Percentiles rank a stretch among this genome's conserved stretches.
Evolutionary conservation across 441 rosid species (phyloP).

Genomic region (Erodium trifolium): DNA sequence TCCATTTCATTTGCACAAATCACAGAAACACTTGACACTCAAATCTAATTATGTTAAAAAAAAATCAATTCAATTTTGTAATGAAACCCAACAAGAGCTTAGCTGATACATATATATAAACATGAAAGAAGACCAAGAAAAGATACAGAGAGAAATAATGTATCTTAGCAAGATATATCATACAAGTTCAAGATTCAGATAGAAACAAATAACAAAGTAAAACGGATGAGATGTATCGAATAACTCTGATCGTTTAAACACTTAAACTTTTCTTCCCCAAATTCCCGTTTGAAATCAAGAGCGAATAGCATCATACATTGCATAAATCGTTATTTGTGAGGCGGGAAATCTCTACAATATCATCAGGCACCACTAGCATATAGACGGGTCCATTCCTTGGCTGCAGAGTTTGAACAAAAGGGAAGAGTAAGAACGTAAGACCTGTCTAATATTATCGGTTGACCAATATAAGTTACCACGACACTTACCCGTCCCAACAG

Average conservation of each 20-base stretch:
- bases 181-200: neutral
- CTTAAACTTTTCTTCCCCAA: constrained; percentile 18
- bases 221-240: neutral
- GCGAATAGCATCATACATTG: constrained; percentile 29
- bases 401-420: constrained; percentile 38
- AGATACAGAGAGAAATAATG: neutral
- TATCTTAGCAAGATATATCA: neutral
- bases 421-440: neutral
- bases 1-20: no score
- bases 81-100: neutral
- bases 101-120: neutral
- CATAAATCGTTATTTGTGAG: constrained; percentile 29
- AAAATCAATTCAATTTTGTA: no score
- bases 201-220: no score
- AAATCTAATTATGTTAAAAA: no score
- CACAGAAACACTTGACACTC: no score
- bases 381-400: constrained; percentile 93
- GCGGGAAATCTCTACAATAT: constrained; percentile 10
- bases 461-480: neutral
- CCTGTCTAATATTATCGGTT: neutral
- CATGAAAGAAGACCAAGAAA: neutral
- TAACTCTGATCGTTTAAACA: constrained; percentile 16
- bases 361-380: constrained; percentile 87
- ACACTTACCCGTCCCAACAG: constrained; percentile 80
- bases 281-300: constrained; percentile 24